A percentile compares a stretch with the other conserved stretches of the same genome.
These are phyloP conservation scores for Pseudogymnoascus sp. DNA, from an alignment of 2,329 filamentous ascomycete genomes.

Conservation along the genomic window DNA sequence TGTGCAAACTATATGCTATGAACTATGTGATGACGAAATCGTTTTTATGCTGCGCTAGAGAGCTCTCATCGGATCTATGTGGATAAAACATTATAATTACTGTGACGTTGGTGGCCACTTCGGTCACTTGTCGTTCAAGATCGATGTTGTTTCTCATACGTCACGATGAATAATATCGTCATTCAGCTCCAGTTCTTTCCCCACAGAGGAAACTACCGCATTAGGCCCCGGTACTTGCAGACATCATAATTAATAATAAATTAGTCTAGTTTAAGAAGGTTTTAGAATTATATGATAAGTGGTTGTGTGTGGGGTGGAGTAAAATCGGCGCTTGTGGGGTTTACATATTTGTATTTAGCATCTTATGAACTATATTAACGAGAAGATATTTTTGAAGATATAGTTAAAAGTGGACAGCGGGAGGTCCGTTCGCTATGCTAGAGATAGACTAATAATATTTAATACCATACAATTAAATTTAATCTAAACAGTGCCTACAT, in stretches of 20 bases:
- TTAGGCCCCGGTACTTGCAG: background rate
- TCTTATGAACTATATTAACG: background rate
- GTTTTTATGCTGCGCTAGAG: background rate
- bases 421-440: background rate
- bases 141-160: background rate
- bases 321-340: background rate
- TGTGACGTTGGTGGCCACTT: background rate
- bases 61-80: background rate
- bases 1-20: background rate
- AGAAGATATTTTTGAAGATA: background rate
- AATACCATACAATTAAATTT: background rate
- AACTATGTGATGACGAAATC: constrained; percentile 1
- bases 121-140: background rate
- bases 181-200: background rate
- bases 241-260: background rate
- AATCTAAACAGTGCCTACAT: background rate
- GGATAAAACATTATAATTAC: background rate
- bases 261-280: background rate
- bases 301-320: background rate
- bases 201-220: background rate
- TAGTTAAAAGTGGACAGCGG: background rate
- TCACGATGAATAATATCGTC: constrained; percentile 4
- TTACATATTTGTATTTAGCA: background rate
- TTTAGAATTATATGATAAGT: background rate
- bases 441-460: background rate